These are phyloP conservation scores for Tetradesmus obliquus DNA, from an alignment of 139 green algal genomes.

Conservation along the genomic window DNA sequence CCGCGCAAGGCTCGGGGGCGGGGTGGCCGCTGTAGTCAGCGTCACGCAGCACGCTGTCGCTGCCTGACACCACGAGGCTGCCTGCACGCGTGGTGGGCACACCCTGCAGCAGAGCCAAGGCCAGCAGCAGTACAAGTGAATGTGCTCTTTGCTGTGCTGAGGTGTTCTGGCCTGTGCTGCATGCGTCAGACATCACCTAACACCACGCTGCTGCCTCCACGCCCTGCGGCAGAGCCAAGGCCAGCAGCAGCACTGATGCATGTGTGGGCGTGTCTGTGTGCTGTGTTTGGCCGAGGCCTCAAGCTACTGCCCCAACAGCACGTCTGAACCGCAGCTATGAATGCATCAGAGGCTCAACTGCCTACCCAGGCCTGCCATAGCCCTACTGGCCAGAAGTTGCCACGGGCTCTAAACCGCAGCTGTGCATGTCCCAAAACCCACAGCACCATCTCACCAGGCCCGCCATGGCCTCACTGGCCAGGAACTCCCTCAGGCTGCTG, in stretches of 20 bases:
- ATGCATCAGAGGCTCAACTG: too few relatives aligned
- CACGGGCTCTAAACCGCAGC: neutral
- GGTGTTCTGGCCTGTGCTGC: neutral
- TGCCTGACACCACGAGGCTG: slow-evolving; percentile 49
- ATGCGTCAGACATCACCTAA: neutral
- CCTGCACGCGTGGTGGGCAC: slow-evolving; percentile 70
- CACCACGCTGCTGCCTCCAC: slow-evolving; percentile 57
- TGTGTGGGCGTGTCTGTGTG: neutral
- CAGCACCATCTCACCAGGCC: neutral
- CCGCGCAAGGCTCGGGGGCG: slow-evolving; percentile 53
- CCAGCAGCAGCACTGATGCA: neutral
- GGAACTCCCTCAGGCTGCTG: slow-evolving; percentile 64
- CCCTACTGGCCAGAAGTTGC: too few relatives aligned
- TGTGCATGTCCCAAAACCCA: neutral
- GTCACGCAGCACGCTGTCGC: slow-evolving; percentile 49
- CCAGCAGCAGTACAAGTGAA: neutral
- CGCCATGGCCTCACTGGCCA: slow-evolving; percentile 74
- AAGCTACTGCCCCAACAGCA: neutral
- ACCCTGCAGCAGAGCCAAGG: slow-evolving; percentile 51
- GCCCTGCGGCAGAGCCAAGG: slow-evolving; percentile 52
- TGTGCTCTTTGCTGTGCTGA: neutral
- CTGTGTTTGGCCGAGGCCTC: too few relatives aligned
- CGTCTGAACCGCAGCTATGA: neutral
- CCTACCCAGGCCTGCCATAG: too few relatives aligned
- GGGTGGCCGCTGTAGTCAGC: slow-evolving; percentile 58